Base-by-base conservation (phyloP, 1,284 basidiomycete species). In the Ustilago tritici region DNA sequence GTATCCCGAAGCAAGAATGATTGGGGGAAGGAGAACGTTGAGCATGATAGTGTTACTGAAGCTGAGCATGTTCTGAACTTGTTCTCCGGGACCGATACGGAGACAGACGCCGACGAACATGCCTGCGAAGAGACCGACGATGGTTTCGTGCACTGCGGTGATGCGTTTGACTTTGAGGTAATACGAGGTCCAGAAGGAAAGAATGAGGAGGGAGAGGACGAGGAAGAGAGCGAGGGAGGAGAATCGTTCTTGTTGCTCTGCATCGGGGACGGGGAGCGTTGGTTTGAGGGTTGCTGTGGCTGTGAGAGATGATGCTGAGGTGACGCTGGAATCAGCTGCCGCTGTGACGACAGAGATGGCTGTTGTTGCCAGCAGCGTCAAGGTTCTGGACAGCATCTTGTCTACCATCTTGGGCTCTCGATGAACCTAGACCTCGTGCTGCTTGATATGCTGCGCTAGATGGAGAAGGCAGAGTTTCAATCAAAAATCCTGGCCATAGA, bases 1-100 rank as follows among this genome's bases (percentile, higher is more conserved):
- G 87, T 98, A 99, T 7, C 96, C 96, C 7, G 95, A 98, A 85
- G 97, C 96, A 49, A 99, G 89, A 84, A 99, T 99, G 86, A 99
- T 99, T 0, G 96, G 97, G 2, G 97, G 97, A 2, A 99, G 90
- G 11, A 99, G 89, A 11, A 98, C 90, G 87, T 99, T 99, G 89
- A 99, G 96, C 90, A 99, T 98, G 65, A 99, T 89, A 3, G 95
- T 98, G 85, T 97, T 95, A 87, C 94, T 95, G 89, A 97, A 98
- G 19, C 93, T 93, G 87, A 99, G 89, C 96, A 99, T 99, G 85
- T 95, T 94, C 81, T 95, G 90, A 74, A 99, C 98, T 89, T 95
- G 91, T 72, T 93, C 93, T 17, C 95, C 95, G 0, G 96, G 95
- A 0, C 93, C 92, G 40, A 99, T 88, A 76, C 97, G 89, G 40